Conservation (phyloP, 352 stramenopile species). For the Peronospora destructor region DNA sequence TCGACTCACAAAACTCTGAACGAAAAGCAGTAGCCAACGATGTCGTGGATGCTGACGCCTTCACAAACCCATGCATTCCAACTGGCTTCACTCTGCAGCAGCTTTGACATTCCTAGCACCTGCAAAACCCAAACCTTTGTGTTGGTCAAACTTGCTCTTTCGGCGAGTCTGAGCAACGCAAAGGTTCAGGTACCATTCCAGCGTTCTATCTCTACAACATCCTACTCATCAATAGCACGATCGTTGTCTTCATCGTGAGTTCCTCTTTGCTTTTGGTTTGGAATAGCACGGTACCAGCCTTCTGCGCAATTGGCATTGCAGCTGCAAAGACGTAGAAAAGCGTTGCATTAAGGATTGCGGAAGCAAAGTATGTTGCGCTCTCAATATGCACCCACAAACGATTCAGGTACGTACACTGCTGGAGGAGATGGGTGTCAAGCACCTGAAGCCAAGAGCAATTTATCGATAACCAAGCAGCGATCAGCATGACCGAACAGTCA, state of each 20-base stretch:
- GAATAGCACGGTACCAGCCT: background rate
- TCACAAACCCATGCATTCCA: slow-evolving; percentile 27
- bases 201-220: slow-evolving; percentile 47
- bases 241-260: background rate
- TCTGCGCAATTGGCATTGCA: background rate
- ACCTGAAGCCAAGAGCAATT: no score
- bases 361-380: no score
- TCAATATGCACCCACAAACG: no score
- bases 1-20: slow-evolving; percentile 35
- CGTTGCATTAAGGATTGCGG: no score
- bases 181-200: slow-evolving; percentile 60
- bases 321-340: no score
- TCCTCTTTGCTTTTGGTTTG: background rate
- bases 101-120: slow-evolving; percentile 9
- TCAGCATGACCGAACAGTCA: no score
- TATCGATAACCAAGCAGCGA: no score
- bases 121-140: slow-evolving; percentile 65
- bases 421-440: no score
- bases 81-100: background rate
- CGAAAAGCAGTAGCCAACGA: slow-evolving; percentile 20
- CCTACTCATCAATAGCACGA: slow-evolving; percentile 29
- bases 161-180: no score
- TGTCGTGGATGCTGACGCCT: slow-evolving; percentile 15
- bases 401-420: no score
- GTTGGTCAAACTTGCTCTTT: slow-evolving; percentile 56